Conservation (phyloP, 2,329 filamentous ascomycete genomes). For the Teratosphaeria gauchensis region DNA sequence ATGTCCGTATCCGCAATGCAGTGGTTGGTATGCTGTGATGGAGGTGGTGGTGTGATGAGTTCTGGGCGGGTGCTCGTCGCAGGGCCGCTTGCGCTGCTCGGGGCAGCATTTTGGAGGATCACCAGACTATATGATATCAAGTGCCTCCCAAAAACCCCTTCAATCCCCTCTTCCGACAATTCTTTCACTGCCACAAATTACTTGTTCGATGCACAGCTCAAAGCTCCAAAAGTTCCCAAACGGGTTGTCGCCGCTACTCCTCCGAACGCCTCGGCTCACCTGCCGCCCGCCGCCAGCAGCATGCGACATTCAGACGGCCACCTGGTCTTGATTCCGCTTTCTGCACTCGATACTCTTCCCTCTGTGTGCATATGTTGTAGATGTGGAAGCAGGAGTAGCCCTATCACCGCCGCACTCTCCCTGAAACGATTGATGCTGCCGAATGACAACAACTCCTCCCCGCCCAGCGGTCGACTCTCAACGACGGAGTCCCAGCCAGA, state of each 20-base stretch:
- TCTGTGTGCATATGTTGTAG: background rate
- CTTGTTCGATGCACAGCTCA: background rate
- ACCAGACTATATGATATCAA: background rate
- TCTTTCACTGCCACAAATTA: background rate
- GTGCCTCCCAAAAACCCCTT: background rate
- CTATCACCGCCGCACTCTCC: too few species aligned
- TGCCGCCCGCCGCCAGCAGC: background rate
- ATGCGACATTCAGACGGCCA: background rate
- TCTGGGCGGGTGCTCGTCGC: slow-evolving; percentile 8
- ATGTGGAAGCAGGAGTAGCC: too few species aligned
- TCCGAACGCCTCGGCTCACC: background rate
- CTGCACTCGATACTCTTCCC: background rate
- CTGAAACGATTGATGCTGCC: too few species aligned
- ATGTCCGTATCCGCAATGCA: slow-evolving; percentile 15
- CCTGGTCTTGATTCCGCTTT: background rate
- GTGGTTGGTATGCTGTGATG: slow-evolving; percentile 9
- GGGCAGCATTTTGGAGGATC: slow-evolving; percentile 18
- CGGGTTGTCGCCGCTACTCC: background rate
- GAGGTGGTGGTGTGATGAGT: slow-evolving; percentile 5
- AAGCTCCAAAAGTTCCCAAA: background rate
- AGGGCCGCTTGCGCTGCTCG: slow-evolving; percentile 21
- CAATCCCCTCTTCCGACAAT: background rate
- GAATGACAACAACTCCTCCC: background rate
- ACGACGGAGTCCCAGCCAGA: slow-evolving; percentile 1
- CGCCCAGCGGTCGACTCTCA: background rate